Conservation (phyloP, 768 basidiomycete genomes). For the Tephrocybe sp. region DNA sequence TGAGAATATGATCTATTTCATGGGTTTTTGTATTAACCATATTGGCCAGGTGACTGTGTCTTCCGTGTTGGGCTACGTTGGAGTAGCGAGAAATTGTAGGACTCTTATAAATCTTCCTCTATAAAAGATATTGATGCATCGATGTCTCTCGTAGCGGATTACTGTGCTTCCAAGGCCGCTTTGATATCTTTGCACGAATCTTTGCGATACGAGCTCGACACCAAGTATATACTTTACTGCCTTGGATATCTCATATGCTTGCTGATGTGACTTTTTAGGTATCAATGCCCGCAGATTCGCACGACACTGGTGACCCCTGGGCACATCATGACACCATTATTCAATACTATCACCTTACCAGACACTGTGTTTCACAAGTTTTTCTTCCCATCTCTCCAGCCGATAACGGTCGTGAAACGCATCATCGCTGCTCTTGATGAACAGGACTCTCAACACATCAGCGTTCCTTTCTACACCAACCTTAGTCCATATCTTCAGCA, state of each 20-base stretch:
- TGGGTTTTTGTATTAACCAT: conserved; percentile 2
- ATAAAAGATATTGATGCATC: neutral
- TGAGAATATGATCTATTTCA: conserved; percentile 22
- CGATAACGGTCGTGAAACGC: conserved; percentile 73
- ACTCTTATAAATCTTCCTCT: conserved; percentile 9
- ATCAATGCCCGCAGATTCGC: conserved; percentile 73
- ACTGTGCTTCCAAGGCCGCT: conserved; percentile 93
- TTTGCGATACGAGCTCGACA: conserved; percentile 85
- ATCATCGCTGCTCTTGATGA: conserved; percentile 82
- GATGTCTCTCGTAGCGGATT: conserved; percentile 79
- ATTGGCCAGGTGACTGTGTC: conserved; percentile 65
- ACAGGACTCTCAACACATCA: conserved; percentile 68
- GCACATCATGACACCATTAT: conserved; percentile 76
- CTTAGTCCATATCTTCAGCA: conserved; percentile 52
- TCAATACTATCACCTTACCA: conserved; percentile 57
- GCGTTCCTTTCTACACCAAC: conserved; percentile 71
- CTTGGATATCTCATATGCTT: neutral
- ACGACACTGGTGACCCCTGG: conserved; percentile 86
- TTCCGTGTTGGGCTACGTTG: conserved; percentile 70
- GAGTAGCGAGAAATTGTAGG: conserved; percentile 75
- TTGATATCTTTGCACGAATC: conserved; percentile 76
- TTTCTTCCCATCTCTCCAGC: conserved; percentile 70
- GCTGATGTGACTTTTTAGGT: conserved; percentile 34
- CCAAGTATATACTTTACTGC: conserved; percentile 51
- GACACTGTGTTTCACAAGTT: conserved; percentile 56